A percentile compares a stretch with the other conserved stretches of the same genome.
These are phyloP conservation scores for Ophiocordyceps robertsii DNA, from an alignment of 2,329 filamentous ascomycete species.

Conservation along the genomic window DNA sequence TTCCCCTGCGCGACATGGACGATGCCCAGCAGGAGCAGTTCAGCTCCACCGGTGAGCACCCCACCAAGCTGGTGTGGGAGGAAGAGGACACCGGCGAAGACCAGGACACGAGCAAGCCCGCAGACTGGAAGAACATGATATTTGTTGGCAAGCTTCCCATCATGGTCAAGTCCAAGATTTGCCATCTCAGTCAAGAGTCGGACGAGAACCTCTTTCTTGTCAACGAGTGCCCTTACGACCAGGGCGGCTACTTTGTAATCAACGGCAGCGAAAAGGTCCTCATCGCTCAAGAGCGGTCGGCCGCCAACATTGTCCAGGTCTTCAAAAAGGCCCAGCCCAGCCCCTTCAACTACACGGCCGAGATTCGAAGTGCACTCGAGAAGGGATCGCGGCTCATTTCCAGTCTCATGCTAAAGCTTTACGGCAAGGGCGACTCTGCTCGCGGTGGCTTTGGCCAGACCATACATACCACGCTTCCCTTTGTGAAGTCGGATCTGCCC, in stretches of 20 bases:
- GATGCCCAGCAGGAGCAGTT: conserved; percentile 45
- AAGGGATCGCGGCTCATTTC: conserved; percentile 93
- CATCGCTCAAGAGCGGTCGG: conserved; percentile 93
- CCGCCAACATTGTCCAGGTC: conserved; percentile 96
- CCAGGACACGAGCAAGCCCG: conserved; percentile 36
- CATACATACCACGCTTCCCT: conserved; percentile 82
- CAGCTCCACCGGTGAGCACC: conserved; percentile 39
- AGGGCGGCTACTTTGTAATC: conserved; percentile 98
- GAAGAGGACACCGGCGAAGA: conserved; percentile 40
- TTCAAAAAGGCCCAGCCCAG: conserved; percentile 96
- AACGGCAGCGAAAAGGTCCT: conserved; percentile 98
- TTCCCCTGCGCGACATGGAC: conserved; percentile 55
- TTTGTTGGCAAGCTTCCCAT: conserved; percentile 94
- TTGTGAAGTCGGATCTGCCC: conserved; percentile 86
- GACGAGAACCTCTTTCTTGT: conserved; percentile 81
- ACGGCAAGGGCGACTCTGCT: conserved; percentile 72
- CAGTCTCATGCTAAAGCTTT: conserved; percentile 80
- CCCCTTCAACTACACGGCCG: conserved; percentile 82
- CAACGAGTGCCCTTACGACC: conserved; percentile 96
- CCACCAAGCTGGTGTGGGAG: conserved; percentile 47
- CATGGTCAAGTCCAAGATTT: conserved; percentile 96
- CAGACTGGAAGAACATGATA: conserved; percentile 55
- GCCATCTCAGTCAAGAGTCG: conserved; percentile 69
- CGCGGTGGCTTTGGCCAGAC: conserved; percentile 68
- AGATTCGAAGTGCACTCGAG: conserved; percentile 92